These are phyloP conservation scores for Cutaneotrichosporon cyanovorans DNA, from an alignment of 1,284 basidiomycete genomes.

Conservation along the genomic window DNA sequence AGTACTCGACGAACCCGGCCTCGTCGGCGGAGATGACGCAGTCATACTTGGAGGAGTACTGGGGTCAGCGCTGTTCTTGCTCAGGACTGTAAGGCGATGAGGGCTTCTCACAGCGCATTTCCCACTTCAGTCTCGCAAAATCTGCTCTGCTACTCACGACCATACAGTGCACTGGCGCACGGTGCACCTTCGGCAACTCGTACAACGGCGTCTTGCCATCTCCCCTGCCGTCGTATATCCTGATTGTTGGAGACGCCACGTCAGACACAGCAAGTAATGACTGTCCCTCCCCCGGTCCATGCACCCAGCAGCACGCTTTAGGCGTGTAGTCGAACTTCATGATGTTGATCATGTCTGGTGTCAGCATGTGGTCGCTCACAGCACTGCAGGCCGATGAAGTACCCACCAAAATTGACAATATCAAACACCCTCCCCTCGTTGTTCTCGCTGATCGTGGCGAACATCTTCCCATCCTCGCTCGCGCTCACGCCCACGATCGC, in stretches of 20 bases:
- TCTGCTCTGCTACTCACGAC: constrained; percentile 53
- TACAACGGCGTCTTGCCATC: constrained; percentile 62
- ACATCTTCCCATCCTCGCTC: constrained; percentile 87
- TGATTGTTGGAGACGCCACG: constrained; percentile 62
- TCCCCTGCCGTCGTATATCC: constrained; percentile 87
- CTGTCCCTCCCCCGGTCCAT: constrained; percentile 76
- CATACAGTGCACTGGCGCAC: constrained; percentile 83
- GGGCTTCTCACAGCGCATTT: no score
- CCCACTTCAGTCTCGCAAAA: neutral
- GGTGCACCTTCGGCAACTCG: constrained; percentile 68
- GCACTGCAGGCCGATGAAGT: neutral
- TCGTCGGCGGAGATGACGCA: constrained; percentile 92
- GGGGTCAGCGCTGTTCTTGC: neutral
- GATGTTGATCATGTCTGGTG: constrained; percentile 95
- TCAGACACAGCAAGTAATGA: constrained; percentile 88
- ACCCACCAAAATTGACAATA: constrained; percentile 86
- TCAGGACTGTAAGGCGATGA: neutral
- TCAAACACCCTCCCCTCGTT: constrained; percentile 91
- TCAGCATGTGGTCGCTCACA: neutral
- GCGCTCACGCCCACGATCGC: constrained; percentile 72
- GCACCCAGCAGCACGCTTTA: constrained; percentile 87
- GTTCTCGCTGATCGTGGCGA: constrained; percentile 80
- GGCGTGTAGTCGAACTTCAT: constrained; percentile 79
- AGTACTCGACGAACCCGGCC: constrained; percentile 92
- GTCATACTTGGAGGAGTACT: constrained; percentile 88